Percentiles rank a stretch among this genome's conserved stretches.
Conservation (phyloP, 306 rosid genomes). For the Gillenia trifoliata region DNA sequence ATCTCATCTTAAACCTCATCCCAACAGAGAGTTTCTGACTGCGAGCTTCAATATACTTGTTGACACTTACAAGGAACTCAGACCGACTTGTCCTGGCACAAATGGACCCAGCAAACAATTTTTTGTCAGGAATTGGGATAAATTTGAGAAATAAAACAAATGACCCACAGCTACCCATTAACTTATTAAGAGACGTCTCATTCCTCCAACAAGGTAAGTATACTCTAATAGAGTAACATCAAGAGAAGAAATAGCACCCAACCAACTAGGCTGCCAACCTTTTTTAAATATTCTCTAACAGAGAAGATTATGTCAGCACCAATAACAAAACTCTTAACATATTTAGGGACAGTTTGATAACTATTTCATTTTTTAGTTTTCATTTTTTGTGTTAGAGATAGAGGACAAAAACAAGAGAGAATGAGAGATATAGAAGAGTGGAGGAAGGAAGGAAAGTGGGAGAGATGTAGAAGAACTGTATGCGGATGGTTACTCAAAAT, state of each 20-base stretch:
- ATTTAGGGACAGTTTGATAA: too few species aligned
- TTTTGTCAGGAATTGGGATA: not conserved
- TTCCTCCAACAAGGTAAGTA: not conserved
- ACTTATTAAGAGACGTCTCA: not conserved
- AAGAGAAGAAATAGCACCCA: too few species aligned
- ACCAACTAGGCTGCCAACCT: too few species aligned
- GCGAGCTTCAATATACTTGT: slow-evolving; percentile 90
- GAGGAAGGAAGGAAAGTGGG: too few species aligned
- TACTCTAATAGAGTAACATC: not conserved
- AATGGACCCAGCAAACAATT: slow-evolving; percentile 14
- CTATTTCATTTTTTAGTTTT: too few species aligned
- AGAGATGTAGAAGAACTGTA: too few species aligned
- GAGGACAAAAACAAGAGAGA: too few species aligned
- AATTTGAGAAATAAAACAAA: not conserved
- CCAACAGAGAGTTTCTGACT: slow-evolving; percentile 90
- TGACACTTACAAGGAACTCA: slow-evolving; percentile 83
- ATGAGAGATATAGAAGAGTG: too few species aligned
- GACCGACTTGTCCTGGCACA: slow-evolving; percentile 87
- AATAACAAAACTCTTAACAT: not conserved
- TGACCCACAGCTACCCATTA: not conserved
- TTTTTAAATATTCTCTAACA: not conserved
- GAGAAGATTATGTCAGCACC: not conserved
- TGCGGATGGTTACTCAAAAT: too few species aligned
- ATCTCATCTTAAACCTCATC: slow-evolving; percentile 98
- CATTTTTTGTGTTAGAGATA: too few species aligned